These are phyloP conservation scores for Candida jianshihensis DNA, from an alignment of 805 yeast species.

Conservation along the genomic window DNA sequence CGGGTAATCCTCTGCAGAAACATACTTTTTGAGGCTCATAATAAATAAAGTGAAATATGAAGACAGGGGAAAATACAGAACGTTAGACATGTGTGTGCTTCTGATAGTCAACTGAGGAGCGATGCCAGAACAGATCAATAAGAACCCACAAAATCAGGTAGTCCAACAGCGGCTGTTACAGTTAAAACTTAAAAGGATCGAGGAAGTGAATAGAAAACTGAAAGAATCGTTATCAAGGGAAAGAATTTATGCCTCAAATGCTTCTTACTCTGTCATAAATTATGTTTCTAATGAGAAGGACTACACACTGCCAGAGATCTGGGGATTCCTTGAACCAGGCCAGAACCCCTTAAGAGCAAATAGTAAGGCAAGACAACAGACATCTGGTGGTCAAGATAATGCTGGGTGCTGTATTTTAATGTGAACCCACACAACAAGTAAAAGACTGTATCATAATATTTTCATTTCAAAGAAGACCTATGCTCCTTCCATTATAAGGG, in stretches of 20 bases:
- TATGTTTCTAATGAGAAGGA: constrained; percentile 29
- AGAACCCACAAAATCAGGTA: constrained; percentile 9
- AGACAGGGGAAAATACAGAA: too few species aligned
- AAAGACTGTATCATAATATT: too few species aligned
- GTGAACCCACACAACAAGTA: constrained; percentile 12
- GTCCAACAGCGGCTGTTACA: constrained; percentile 39
- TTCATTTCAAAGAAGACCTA: too few species aligned
- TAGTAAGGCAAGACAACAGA: not conserved
- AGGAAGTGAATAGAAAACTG: constrained; percentile 47
- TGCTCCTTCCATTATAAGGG: too few species aligned
- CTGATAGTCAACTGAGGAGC: too few species aligned
- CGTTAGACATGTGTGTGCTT: too few species aligned
- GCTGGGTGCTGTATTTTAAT: constrained; percentile 30
- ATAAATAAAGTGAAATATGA: constrained; percentile 7
- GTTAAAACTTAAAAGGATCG: constrained; percentile 54
- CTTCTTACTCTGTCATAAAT: constrained; percentile 40
- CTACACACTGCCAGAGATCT: constrained; percentile 31
- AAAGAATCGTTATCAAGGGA: constrained; percentile 45
- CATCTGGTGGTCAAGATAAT: not conserved
- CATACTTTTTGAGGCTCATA: not conserved
- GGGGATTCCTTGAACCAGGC: constrained; percentile 33
- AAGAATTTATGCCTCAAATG: constrained; percentile 58
- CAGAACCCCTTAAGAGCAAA: constrained; percentile 30
- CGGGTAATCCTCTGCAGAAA: too few species aligned
- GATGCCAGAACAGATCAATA: too few species aligned